phyloP scores from a whole-genome alignment of 192 early-diverging fungal species.

The Haplosporangium gracile region DNA sequence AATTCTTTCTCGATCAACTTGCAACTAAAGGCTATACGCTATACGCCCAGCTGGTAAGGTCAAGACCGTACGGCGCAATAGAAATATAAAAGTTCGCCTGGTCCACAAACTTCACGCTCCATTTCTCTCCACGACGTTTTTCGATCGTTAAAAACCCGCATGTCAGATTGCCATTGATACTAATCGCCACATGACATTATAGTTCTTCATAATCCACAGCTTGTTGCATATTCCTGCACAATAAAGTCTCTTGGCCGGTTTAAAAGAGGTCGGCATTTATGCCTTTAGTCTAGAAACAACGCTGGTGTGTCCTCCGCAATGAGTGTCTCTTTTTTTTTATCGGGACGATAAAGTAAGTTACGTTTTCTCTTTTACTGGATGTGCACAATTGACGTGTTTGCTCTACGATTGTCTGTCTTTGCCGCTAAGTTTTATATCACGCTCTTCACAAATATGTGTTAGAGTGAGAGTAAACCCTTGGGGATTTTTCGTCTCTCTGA shows the following conservation, averaged over 20 bases:
- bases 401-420: not conserved
- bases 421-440: not conserved
- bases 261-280: constrained; percentile 34
- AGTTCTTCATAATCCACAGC: not conserved
- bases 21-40: no score
- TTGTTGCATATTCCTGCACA: not conserved
- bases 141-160: no score
- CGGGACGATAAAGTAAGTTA: constrained; percentile 28
- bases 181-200: not conserved
- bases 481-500: constrained; percentile 32
- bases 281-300: constrained; percentile 42
- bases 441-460: not conserved
- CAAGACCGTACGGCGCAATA: no score
- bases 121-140: no score
- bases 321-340: constrained; percentile 31
- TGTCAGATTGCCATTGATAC: not conserved
- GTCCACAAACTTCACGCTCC: no score
- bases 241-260: not conserved
- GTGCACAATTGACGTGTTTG: not conserved
- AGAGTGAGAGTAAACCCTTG: constrained; percentile 43
- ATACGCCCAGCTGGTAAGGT: no score
- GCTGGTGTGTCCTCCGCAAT: constrained; percentile 49
- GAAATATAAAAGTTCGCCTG: no score
- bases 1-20: no score
- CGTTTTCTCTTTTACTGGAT: not conserved